phyloP scores from a whole-genome alignment of 1,284 basidiomycete species.

The Irpex rosettiformis region DNA sequence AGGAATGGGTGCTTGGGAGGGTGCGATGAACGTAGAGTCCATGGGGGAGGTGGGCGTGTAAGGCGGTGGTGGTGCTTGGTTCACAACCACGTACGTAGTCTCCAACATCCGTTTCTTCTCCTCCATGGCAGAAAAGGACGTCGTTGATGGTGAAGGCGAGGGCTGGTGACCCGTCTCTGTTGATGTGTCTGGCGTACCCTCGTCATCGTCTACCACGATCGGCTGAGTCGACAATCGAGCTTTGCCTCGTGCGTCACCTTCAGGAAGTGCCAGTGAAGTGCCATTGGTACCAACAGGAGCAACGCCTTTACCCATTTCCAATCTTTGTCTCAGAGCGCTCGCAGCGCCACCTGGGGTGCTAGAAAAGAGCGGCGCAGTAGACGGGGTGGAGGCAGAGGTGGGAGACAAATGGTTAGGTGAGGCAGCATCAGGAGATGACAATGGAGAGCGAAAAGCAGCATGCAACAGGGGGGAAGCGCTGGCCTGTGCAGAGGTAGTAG shows the following conservation, averaged over 20 bases:
- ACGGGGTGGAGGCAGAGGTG: slow-evolving; percentile 21
- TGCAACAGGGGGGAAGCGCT: slow-evolving; percentile 45
- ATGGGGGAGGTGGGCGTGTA: slow-evolving; percentile 20
- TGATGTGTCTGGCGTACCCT: slow-evolving; percentile 7
- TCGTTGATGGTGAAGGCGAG: neutral
- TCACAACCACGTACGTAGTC: slow-evolving; percentile 21
- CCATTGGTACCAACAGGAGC: neutral
- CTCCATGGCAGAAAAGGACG: slow-evolving; percentile 2
- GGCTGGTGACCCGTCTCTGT: neutral
- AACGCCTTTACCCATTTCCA: slow-evolving; percentile 27
- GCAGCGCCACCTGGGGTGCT: slow-evolving; percentile 25
- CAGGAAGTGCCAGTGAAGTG: neutral
- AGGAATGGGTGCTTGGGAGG: slow-evolving; percentile 12
- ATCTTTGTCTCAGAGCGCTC: slow-evolving; percentile 31
- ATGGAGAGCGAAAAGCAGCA: slow-evolving; percentile 48
- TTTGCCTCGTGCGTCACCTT: slow-evolving; percentile 6
- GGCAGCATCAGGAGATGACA: slow-evolving; percentile 32
- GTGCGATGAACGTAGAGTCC: slow-evolving; percentile 14
- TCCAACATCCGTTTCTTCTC: slow-evolving; percentile 22
- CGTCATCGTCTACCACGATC: slow-evolving; percentile 38
- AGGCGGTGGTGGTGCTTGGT: slow-evolving; percentile 25
- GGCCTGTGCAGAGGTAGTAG: slow-evolving; percentile 4
- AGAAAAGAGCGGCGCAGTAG: slow-evolving; percentile 18
- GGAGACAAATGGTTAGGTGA: slow-evolving; percentile 19
- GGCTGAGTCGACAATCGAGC: slow-evolving; percentile 17